phyloP scores from a whole-genome alignment of 805 yeast genomes.

The Kuraishia piskuri region DNA sequence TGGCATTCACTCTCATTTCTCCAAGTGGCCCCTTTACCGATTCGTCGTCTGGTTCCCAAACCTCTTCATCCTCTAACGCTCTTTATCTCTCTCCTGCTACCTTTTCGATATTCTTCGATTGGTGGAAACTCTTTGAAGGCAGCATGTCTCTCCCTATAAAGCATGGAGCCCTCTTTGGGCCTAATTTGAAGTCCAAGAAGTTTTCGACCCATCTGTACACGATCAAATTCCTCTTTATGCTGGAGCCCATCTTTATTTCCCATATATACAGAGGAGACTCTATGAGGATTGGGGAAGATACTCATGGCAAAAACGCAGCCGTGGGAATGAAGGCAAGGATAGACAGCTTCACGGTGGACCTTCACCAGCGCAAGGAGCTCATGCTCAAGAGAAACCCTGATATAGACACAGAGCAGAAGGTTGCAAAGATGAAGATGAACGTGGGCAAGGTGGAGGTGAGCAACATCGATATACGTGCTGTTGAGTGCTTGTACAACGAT shows the following conservation, averaged over 20 bases:
- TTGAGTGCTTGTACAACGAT: slow-evolving; percentile 37
- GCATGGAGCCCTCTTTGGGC: slow-evolving; percentile 63
- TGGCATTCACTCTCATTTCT: slow-evolving; percentile 51
- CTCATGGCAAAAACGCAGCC: slow-evolving; percentile 36
- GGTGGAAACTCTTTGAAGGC: slow-evolving; percentile 88
- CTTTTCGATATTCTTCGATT: slow-evolving; percentile 57
- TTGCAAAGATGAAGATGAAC: slow-evolving; percentile 51
- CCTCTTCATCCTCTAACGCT: slow-evolving; percentile 44
- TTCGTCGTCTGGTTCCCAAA: slow-evolving; percentile 9
- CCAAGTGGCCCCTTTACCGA: slow-evolving; percentile 10
- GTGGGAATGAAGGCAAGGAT: slow-evolving; percentile 68
- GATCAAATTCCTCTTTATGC: slow-evolving; percentile 67
- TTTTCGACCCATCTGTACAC: slow-evolving; percentile 70
- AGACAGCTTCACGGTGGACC: slow-evolving; percentile 47
- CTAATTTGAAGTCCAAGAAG: slow-evolving; percentile 45
- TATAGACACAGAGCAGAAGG: slow-evolving; percentile 36
- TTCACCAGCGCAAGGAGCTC: slow-evolving; percentile 54
- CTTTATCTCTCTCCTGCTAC: slow-evolving; percentile 70
- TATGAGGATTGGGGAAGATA: slow-evolving; percentile 24
- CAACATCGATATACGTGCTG: slow-evolving; percentile 51
- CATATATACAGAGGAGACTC: slow-evolving; percentile 56
- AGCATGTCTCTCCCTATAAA: slow-evolving; percentile 73
- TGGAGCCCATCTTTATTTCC: slow-evolving; percentile 66
- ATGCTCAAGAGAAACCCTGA: slow-evolving; percentile 35
- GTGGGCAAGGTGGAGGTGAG: slow-evolving; percentile 53